phyloP scores from a whole-genome alignment of 2,329 filamentous ascomycete genomes.

The Stachybotrys chartarum region DNA sequence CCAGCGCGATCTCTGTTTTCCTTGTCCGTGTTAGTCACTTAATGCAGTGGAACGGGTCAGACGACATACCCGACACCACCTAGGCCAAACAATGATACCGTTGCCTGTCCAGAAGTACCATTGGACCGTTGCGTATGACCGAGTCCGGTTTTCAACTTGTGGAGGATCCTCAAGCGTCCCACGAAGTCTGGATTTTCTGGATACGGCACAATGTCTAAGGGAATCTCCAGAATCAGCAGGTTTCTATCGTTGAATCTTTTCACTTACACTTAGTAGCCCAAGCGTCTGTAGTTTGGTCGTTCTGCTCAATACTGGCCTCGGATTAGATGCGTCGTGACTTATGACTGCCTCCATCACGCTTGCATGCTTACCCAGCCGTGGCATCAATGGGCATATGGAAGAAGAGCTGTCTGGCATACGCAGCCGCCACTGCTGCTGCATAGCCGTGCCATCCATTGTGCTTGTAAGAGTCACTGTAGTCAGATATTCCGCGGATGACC shows the following conservation, averaged over 20 bases:
- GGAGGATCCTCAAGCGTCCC: conserved; percentile 3
- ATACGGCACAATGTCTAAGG: conserved; percentile 9
- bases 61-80: conserved; percentile 11
- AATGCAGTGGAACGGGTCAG: neutral
- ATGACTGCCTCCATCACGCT: neutral
- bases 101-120: neutral
- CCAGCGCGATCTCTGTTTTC: neutral
- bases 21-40: neutral
- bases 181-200: conserved; percentile 7
- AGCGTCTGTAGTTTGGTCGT: neutral
- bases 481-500: neutral
- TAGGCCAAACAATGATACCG: conserved; percentile 6
- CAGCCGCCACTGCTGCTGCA: neutral
- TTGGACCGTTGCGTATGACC: neutral
- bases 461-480: conserved; percentile 1
- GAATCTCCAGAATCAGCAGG: neutral
- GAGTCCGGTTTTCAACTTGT: conserved; percentile 2
- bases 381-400: neutral
- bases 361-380: neutral
- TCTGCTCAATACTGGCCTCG: neutral
- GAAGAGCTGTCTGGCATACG: neutral
- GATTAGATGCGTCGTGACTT: neutral
- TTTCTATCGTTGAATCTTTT: neutral
- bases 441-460: neutral
- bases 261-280: neutral